Conservation (phyloP, 768 basidiomycete species). For the Leccinellum rugosiceps region DNA sequence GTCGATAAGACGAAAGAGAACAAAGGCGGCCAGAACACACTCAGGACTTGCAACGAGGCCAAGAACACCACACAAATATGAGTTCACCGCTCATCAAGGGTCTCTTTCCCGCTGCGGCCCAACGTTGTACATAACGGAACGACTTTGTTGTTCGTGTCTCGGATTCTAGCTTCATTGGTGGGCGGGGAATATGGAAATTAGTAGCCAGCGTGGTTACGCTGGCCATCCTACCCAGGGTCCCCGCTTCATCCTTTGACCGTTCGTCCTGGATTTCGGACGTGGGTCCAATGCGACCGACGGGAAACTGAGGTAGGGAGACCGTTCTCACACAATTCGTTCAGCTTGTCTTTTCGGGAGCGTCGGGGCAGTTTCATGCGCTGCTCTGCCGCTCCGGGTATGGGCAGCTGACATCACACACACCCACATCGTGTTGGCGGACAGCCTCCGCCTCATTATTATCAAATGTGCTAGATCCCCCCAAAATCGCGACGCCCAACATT, state of each 20-base stretch:
- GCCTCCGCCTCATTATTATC: not conserved
- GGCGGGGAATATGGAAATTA: not conserved
- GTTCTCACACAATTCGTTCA: constrained; percentile 21
- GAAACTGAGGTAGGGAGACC: not conserved
- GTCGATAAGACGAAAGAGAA: not conserved
- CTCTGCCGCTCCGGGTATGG: not conserved
- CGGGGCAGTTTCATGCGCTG: not conserved
- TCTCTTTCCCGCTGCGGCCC: not conserved
- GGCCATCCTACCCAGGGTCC: not conserved
- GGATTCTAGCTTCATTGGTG: not conserved
- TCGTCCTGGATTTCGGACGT: not conserved
- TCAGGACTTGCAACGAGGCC: not conserved
- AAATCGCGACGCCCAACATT: no score
- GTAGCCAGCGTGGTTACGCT: not conserved
- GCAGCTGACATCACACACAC: constrained; percentile 2
- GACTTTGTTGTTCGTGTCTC: not conserved
- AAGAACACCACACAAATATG: no score
- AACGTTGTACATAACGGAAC: not conserved
- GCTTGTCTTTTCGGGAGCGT: constrained; percentile 11
- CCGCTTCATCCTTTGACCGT: not conserved
- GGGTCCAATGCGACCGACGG: not conserved
- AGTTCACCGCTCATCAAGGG: not conserved
- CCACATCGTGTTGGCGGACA: constrained; percentile 3
- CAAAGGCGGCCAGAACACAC: not conserved
- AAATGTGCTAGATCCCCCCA: not conserved